phyloP scores from a whole-genome alignment of 768 basidiomycete genomes.

The Tulasnella sp. region DNA sequence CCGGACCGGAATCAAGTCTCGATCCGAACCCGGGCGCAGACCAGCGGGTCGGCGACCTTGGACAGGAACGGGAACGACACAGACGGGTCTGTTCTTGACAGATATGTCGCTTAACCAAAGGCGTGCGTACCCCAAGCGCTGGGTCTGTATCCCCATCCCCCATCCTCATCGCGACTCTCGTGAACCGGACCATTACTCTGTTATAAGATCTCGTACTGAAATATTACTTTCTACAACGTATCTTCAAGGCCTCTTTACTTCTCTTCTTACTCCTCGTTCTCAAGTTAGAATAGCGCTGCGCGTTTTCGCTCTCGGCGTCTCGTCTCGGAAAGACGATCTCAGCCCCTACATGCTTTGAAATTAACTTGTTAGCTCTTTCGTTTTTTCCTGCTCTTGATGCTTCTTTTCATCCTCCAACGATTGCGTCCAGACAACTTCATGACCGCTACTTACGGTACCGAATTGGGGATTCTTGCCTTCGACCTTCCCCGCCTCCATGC shows the following conservation, averaged over 20 bases:
- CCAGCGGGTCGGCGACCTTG: too few species aligned
- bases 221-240: neutral
- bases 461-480: neutral
- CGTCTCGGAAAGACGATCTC: neutral
- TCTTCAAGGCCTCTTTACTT: neutral
- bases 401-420: neutral
- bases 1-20: too few species aligned
- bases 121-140: neutral
- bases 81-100: too few species aligned
- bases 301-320: neutral
- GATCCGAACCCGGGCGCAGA: too few species aligned
- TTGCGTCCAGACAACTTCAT: too few species aligned
- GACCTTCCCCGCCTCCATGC: neutral
- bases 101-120: too few species aligned
- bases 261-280: neutral
- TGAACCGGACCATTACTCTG: neutral
- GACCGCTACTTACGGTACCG: neutral
- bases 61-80: too few species aligned
- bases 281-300: neutral
- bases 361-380: neutral
- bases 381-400: too few species aligned
- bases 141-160: neutral
- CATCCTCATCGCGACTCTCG: neutral
- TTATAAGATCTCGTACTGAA: neutral
- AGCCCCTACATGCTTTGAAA: neutral